Evolutionary conservation across 768 basidiomycete species (phyloP), one percentile per base, ranked within the genome.

Genomic region (Pleurotus djamor): DNA sequence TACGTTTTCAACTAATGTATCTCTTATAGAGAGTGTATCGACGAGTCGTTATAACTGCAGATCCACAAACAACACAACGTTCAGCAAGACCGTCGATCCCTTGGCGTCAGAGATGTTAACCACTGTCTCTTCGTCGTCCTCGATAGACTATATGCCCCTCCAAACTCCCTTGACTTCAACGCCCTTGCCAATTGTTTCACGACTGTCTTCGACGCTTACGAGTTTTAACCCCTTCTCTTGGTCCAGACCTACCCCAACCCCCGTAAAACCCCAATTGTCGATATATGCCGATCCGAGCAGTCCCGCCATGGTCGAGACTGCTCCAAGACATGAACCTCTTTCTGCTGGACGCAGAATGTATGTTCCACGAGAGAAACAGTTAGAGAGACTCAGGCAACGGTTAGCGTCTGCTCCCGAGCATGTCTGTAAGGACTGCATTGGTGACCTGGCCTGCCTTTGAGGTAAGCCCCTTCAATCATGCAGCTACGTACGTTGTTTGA

Each of bases 311-410:
- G 28, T 12, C 45, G 45, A 12, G 4, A 17, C 34, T 36, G 51
- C 34, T 52, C 51, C n/a, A 57, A 59, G 9, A 17, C 35, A 7
- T 37, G 57, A 52, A 17, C 54, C 13, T 35, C 60, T 44, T 52
- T 57, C 45, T 41, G 17, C 34, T 32, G 54, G 38, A 59, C 21
- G 34, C n/a, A 33, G 38, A 28, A 52, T 33, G 32, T 89, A 77
- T 67, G 85, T 89, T 49, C 79, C 85, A 32, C 87, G 81, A 68
- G 81, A 86, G 65, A 80, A 76, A 63, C 91, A 93, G 69, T 69
- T 92, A 64, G 81, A 83, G 68, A 85, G 81, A 71, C 72, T 92
- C 65, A 79, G 77, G 68, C 66, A 70, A 35, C 82, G 86, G 63
- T 72, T 92, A 68, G 76, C 80, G 64, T 69, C 65, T 64, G 55